These are phyloP conservation scores for Emergomyces pasteurianus DNA, from an alignment of 2,329 filamentous ascomycete species.

Conservation along the genomic window DNA sequence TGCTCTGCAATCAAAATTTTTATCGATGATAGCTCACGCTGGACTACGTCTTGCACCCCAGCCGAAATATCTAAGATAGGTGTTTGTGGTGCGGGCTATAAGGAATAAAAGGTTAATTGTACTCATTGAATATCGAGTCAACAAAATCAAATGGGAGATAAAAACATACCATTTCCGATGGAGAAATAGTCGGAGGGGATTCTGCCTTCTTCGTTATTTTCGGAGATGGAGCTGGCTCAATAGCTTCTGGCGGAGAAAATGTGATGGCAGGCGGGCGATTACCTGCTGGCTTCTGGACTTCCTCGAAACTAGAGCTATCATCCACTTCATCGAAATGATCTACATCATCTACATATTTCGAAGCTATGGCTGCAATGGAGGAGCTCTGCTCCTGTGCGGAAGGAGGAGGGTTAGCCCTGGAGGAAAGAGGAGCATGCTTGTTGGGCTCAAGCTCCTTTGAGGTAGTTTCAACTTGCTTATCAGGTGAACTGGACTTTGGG, in stretches of 20 bases:
- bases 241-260: constrained; percentile 16
- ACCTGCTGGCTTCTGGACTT: constrained; percentile 63
- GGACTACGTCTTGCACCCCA: constrained; percentile 41
- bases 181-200: background rate
- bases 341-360: constrained; percentile 70
- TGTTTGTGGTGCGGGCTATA: background rate
- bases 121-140: background rate
- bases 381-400: constrained; percentile 71
- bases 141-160: background rate
- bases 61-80: constrained; percentile 9
- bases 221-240: constrained; percentile 8
- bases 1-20: constrained; percentile 66
- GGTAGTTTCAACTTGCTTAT: constrained; percentile 21
- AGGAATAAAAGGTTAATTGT: background rate
- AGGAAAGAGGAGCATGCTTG: constrained; percentile 23
- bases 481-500: constrained; percentile 34
- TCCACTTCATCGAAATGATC: constrained; percentile 42
- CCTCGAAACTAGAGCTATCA: constrained; percentile 74
- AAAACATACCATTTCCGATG: constrained; percentile 4
- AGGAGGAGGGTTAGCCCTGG: constrained; percentile 6
- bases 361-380: constrained; percentile 74
- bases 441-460: constrained; percentile 43
- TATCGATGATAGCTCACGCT: constrained; percentile 61
- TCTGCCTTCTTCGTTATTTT: constrained; percentile 4
- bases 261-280: constrained; percentile 42